A percentile compares a stretch with the other conserved stretches of the same genome.
Conservation (phyloP, 179 eudicot species). For the Gypsophila paniculata region DNA sequence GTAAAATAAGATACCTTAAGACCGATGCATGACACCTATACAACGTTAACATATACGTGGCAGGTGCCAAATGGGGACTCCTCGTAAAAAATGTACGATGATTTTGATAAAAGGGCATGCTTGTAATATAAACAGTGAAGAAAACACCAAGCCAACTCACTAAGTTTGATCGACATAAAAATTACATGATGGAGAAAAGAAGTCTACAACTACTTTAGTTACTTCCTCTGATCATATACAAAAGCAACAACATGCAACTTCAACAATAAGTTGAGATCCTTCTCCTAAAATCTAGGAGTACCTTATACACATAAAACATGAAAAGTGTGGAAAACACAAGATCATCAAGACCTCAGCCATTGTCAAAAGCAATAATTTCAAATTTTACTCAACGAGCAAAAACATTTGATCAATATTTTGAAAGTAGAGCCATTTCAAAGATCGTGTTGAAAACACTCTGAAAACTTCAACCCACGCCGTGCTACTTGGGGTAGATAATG, state of each 20-base stretch:
- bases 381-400: background rate
- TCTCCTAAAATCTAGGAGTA: background rate
- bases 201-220: background rate
- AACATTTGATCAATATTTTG: background rate
- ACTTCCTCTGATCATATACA: background rate
- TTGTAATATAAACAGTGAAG: background rate
- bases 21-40: background rate
- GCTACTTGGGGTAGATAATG: background rate
- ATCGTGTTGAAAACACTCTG: background rate
- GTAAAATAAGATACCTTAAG: background rate
- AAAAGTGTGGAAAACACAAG: background rate
- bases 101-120: background rate
- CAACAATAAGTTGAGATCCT: background rate
- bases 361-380: background rate
- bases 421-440: background rate
- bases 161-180: background rate
- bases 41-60: background rate
- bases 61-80: background rate
- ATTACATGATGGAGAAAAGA: slow-evolving; percentile 2
- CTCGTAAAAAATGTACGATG: background rate
- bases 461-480: background rate
- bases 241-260: background rate
- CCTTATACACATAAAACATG: background rate
- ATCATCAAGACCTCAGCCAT: background rate
- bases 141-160: background rate